These are phyloP conservation scores for Coemansia sp. DNA, from an alignment of 192 early-diverging fungal genomes.

Conservation along the genomic window DNA sequence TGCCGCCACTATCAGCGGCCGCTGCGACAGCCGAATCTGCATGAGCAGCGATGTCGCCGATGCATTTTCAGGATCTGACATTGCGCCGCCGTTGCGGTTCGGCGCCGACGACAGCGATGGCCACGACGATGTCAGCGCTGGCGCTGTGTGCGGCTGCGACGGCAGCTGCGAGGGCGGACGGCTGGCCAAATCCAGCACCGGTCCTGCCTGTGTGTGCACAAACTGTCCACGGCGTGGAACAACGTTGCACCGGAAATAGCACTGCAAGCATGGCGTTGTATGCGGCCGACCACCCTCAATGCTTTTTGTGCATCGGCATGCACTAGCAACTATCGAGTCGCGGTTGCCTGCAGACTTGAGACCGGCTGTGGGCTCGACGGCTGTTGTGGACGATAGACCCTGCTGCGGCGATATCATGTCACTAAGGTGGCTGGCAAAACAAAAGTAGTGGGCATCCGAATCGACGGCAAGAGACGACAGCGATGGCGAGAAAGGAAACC, in stretches of 20 bases:
- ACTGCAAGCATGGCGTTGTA: conserved; percentile 21
- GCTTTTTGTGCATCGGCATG: conserved; percentile 2
- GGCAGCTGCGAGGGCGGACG: conserved; percentile 8
- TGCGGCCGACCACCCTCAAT: background rate
- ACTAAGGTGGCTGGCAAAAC: conserved; percentile 15
- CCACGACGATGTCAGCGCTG: conserved; percentile 11
- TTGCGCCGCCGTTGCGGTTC: conserved; percentile 3
- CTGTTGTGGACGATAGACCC: background rate
- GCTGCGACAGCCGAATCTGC: conserved; percentile 32
- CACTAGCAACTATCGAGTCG: background rate
- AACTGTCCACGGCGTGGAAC: conserved; percentile 30
- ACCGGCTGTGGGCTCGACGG: too few species aligned
- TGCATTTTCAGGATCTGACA: conserved; percentile 20
- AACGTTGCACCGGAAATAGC: conserved; percentile 16
- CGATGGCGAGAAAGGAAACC: conserved; percentile 46
- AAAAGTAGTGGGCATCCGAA: conserved; percentile 13
- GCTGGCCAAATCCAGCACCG: conserved; percentile 30
- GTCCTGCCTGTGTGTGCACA: conserved; percentile 48
- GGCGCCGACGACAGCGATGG: conserved; percentile 9
- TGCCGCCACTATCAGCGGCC: conserved; percentile 9
- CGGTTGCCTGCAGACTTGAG: background rate
- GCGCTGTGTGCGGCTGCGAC: conserved; percentile 7
- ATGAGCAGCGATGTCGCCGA: conserved; percentile 20
- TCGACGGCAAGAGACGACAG: conserved; percentile 29
- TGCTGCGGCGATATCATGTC: conserved; percentile 19